Evolutionary conservation across 495 filamentous ascomycete genomes (phyloP), one percentile per base, ranked within the genome.

Genomic region (Mytilinidion resinicola): DNA sequence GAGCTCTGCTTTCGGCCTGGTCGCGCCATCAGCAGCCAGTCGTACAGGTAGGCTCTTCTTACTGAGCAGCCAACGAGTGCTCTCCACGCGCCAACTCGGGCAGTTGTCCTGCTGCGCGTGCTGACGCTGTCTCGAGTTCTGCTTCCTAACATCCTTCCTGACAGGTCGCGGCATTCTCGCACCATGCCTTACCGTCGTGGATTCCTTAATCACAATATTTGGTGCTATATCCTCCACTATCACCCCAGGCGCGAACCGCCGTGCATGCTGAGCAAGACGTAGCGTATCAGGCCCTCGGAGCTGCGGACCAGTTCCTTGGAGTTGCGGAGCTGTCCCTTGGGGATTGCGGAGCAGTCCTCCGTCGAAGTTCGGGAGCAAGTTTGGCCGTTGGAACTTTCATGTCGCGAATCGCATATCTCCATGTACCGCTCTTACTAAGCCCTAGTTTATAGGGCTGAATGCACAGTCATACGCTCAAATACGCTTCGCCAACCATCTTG

Each of bases 401-500:
- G 33, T 49, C 21, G 19, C 46, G 17, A 49, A 30, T 21, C 14
- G 21, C 33, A 25, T 1, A 9, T 25, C 14, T 12, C 14, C 8
- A 12, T 49, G 14, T 25, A 20, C 1, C 46, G 21, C 8, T 25
- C 46, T 49, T 49, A 49, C 46, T 49, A 49, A 49, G 46, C 46
- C 46, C 21, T 49, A 49, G 33, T 15, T 17, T n/a, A 10, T 49
- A 49, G 46, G 46, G 46, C 17, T 49, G 46, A 49, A 49, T 30
- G 46, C 46, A 49, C 15, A 49, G 46, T 49, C 46, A 49, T 49
- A 9, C 6, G 14, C 17, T n/a, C 46, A 11, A 25, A 20, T 14
- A 14, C 46, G 15, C 21, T n/a, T 25, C 8, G 15, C 17, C 15
- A 14, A 10, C 17, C 7, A 4, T 33, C 21, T 8, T 25, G 19